Percentiles rank a stretch among this genome's conserved stretches.
Conservation (phyloP, 805 yeast genomes). For the Kockiozyma suomiensis region DNA sequence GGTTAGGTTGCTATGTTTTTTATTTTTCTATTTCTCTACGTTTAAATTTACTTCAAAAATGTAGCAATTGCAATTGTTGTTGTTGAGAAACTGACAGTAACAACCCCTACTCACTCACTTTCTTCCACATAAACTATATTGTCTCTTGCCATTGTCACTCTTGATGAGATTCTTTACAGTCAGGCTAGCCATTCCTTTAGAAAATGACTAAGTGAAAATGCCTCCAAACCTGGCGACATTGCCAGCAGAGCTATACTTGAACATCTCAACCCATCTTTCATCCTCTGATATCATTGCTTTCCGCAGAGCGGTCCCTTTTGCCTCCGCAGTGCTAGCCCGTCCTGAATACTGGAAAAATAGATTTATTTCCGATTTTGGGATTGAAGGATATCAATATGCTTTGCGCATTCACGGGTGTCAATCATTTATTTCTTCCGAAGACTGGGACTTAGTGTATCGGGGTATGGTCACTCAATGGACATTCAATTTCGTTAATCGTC, state of each 20-base stretch:
- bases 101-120: too few relatives aligned
- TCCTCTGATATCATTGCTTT: background rate
- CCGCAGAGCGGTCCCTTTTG: background rate
- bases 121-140: too few relatives aligned
- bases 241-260: background rate
- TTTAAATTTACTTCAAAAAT: too few relatives aligned
- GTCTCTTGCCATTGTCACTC: too few relatives aligned
- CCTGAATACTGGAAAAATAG: background rate
- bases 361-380: background rate
- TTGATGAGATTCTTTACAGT: too few relatives aligned
- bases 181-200: too few relatives aligned
- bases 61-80: too few relatives aligned
- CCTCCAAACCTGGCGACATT: background rate
- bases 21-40: too few relatives aligned
- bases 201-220: too few relatives aligned
- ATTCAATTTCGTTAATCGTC: background rate
- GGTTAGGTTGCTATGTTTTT: too few relatives aligned
- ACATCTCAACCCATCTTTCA: background rate
- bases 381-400: background rate
- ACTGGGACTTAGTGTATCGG: background rate
- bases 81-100: too few relatives aligned
- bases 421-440: background rate
- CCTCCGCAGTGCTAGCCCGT: background rate
- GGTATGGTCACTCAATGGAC: background rate
- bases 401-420: background rate